Conservation (phyloP, 2,329 filamentous ascomycete species). For the Nothopassalora personata region DNA sequence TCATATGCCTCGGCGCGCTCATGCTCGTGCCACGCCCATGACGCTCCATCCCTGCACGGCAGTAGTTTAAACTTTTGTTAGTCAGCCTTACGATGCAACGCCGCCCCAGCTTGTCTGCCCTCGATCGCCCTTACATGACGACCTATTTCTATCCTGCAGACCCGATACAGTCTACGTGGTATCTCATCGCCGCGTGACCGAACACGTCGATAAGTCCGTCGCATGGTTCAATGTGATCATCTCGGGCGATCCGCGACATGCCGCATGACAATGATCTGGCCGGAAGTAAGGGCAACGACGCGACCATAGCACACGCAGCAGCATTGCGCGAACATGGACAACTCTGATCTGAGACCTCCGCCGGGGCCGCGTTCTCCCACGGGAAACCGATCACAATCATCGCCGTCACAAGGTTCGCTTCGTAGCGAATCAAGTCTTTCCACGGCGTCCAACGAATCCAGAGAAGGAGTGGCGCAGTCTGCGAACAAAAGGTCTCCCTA, state of each 20-base stretch:
- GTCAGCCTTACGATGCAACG: not conserved
- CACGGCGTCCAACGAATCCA: slow-evolving; percentile 36
- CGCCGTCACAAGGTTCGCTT: slow-evolving; percentile 29
- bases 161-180: not conserved
- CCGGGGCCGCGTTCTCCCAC: slow-evolving; percentile 29
- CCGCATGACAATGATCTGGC: not conserved
- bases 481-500: slow-evolving; percentile 35
- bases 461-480: slow-evolving; percentile 31
- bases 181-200: not conserved
- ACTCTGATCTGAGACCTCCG: slow-evolving; percentile 29
- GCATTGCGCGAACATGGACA: slow-evolving; percentile 21
- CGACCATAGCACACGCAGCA: not conserved
- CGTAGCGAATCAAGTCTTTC: slow-evolving; percentile 33
- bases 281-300: not conserved
- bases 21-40: not conserved
- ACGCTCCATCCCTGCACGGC: not conserved
- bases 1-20: not conserved
- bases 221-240: not conserved
- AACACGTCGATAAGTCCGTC: not conserved
- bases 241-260: not conserved
- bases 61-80: not conserved
- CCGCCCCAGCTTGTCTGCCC: not conserved
- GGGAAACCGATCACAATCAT: slow-evolving; percentile 30
- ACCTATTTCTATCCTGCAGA: not conserved
- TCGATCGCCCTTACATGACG: not conserved